Conservation (phyloP, 2,329 filamentous ascomycete genomes). For the Phyllosticta ampelicida region DNA sequence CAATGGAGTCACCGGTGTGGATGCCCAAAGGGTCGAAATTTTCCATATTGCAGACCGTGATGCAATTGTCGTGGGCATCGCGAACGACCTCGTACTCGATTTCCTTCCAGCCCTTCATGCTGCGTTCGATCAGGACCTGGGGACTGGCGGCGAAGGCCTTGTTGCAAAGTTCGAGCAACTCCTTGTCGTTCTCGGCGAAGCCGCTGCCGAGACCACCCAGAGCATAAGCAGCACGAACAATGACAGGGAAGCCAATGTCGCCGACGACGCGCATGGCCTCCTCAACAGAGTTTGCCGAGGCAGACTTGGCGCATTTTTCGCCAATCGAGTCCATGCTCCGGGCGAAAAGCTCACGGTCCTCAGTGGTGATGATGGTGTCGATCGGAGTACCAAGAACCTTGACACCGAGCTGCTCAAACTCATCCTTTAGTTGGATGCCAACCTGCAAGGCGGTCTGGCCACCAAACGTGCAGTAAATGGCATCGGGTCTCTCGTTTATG, state of each 20-base stretch:
- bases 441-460: conserved; percentile 95
- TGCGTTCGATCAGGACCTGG: conserved; percentile 91
- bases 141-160: conserved; percentile 93
- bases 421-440: conserved; percentile 94
- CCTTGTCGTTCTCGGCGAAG: conserved; percentile 77
- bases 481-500: conserved; percentile 83
- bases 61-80: conserved; percentile 93
- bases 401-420: conserved; percentile 86
- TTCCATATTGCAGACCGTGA: conserved; percentile 99
- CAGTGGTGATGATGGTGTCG: conserved; percentile 95
- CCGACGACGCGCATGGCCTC: conserved; percentile 85
- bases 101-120: conserved; percentile 99
- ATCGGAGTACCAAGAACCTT: conserved; percentile 94
- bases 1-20: conserved; percentile 95
- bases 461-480: conserved; percentile 96
- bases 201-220: conserved; percentile 91
- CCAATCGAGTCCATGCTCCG: conserved; percentile 97
- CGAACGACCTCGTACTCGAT: conserved; percentile 98
- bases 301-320: conserved; percentile 96
- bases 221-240: conserved; percentile 91
- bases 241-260: conserved; percentile 90
- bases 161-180: conserved; percentile 79
- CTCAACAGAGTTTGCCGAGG: conserved; percentile 76
- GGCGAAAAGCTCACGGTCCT: conserved; percentile 94
- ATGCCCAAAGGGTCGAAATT: conserved; percentile 98